phyloP scores from a whole-genome alignment of 306 rosid genomes.

The Boehmeria nivea region DNA sequence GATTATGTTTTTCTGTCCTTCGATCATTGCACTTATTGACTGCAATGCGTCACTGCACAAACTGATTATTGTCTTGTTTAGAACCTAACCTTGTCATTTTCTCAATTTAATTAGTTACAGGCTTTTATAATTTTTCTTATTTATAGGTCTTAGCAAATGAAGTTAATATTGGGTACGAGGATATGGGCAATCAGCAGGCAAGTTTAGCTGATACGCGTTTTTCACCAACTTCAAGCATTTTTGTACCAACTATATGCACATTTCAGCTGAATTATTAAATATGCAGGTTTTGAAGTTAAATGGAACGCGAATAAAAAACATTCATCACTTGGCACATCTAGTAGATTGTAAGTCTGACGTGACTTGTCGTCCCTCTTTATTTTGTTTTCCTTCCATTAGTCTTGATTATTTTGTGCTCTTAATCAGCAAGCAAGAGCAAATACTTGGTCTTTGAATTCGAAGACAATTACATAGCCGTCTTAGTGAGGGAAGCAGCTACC shows the following conservation, averaged over 20 bases:
- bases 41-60: too few relatives aligned
- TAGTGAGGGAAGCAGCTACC: constrained; percentile 63
- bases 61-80: too few relatives aligned
- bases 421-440: constrained; percentile 72
- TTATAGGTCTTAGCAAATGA: constrained; percentile 81
- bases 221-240: constrained; percentile 1
- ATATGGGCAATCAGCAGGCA: constrained; percentile 95
- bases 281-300: constrained; percentile 82
- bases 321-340: constrained; percentile 86
- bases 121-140: constrained; percentile 11
- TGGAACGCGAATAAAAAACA: constrained; percentile 66
- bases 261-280: constrained; percentile 11
- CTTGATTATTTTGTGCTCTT: constrained; percentile 24
- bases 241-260: constrained; percentile 9
- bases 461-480: constrained; percentile 69
- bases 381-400: constrained; percentile 1
- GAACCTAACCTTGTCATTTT: too few relatives aligned
- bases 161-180: constrained; percentile 89
- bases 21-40: too few relatives aligned
- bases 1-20: neutral
- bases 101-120: neutral
- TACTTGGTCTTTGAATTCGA: constrained; percentile 81
- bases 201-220: constrained; percentile 20
- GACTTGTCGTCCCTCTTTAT: neutral
- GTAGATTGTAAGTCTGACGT: constrained; percentile 60